Percentiles rank a stretch among this genome's conserved stretches.
These are phyloP conservation scores for Psilocybe cyanescens DNA, from an alignment of 768 basidiomycete genomes.

Conservation along the genomic window DNA sequence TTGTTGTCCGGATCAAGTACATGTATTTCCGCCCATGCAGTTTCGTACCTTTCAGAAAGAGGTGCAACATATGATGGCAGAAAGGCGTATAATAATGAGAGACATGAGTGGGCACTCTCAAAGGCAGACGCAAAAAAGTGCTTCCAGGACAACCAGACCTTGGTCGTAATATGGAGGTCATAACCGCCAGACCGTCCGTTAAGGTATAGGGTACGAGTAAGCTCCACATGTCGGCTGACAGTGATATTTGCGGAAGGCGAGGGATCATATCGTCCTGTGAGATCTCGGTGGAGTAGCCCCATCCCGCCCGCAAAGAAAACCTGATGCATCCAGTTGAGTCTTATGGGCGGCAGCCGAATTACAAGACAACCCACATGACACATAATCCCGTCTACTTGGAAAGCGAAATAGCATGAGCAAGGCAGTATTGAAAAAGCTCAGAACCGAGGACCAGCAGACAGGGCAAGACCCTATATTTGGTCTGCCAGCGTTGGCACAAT, in stretches of 20 bases:
- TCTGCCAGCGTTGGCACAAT: background rate
- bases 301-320: background rate
- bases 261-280: background rate
- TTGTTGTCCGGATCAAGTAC: background rate
- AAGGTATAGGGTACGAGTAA: background rate
- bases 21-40: background rate
- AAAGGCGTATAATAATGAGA: background rate
- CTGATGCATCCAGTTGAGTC: background rate
- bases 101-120: background rate
- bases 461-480: background rate
- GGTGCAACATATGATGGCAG: background rate
- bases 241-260: background rate
- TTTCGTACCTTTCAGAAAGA: background rate
- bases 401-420: background rate
- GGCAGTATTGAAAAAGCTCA: background rate
- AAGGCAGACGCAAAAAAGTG: too few relatives aligned
- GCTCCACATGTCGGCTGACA: background rate
- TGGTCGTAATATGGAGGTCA: background rate
- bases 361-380: background rate
- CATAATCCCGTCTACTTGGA: background rate
- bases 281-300: background rate
- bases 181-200: background rate
- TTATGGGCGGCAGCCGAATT: background rate
- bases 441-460: background rate
- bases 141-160: background rate